phyloP scores from a whole-genome alignment of 192 early-diverging fungal genomes.

The Piromyces finnis region DNA sequence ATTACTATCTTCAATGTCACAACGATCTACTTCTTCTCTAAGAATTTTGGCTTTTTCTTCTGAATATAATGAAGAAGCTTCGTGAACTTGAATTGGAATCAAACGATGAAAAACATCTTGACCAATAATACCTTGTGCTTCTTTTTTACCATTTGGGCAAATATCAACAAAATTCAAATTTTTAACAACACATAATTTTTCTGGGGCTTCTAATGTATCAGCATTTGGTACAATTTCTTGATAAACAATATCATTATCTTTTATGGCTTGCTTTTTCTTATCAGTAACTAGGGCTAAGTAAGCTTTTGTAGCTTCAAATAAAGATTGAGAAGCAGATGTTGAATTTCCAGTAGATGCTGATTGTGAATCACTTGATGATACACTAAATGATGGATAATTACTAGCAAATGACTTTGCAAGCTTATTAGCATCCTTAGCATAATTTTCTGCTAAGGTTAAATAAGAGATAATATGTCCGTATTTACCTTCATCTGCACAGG shows the following conservation, averaged over 20 bases:
- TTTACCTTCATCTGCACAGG: slow-evolving; percentile 54
- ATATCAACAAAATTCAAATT: slow-evolving; percentile 57
- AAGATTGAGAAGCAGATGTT: slow-evolving; percentile 37
- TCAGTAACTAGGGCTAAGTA: slow-evolving; percentile 48
- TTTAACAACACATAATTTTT: slow-evolving; percentile 66
- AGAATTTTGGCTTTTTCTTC: slow-evolving; percentile 92
- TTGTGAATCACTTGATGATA: slow-evolving; percentile 12
- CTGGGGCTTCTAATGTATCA: slow-evolving; percentile 26
- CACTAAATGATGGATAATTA: slow-evolving; percentile 28
- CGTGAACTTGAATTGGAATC: slow-evolving; percentile 85
- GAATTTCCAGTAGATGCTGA: slow-evolving; percentile 6
- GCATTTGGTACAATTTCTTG: slow-evolving; percentile 67
- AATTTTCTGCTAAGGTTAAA: slow-evolving; percentile 51
- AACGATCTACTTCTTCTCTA: slow-evolving; percentile 56
- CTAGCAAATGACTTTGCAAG: slow-evolving; percentile 49
- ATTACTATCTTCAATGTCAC: slow-evolving; percentile 68
- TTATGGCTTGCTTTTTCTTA: slow-evolving; percentile 40
- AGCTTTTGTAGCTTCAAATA: slow-evolving; percentile 57
- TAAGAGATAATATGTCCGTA: slow-evolving; percentile 76
- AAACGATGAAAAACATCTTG: slow-evolving; percentile 72
- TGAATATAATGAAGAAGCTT: slow-evolving; percentile 80
- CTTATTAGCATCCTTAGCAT: slow-evolving; percentile 73
- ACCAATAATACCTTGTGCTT: slow-evolving; percentile 73
- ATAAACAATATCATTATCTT: slow-evolving; percentile 96
- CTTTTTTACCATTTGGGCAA: slow-evolving; percentile 37